phyloP scores from a whole-genome alignment of 352 stramenopile genomes.

The Thraustotheca clavata region DNA sequence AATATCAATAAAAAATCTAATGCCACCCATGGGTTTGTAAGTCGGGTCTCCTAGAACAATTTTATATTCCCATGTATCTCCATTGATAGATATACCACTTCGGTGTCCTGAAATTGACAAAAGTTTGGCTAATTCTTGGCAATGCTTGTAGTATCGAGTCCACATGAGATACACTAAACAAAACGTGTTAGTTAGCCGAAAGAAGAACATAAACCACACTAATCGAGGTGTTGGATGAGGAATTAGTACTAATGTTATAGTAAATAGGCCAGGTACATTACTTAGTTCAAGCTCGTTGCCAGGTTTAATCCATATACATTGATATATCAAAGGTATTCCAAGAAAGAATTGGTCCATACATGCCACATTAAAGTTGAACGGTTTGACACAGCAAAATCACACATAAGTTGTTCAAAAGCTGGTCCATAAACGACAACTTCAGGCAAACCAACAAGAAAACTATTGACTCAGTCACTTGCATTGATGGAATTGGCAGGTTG shows the following conservation, averaged over 20 bases:
- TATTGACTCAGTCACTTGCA: neutral
- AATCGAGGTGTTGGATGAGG: neutral
- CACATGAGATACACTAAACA: neutral
- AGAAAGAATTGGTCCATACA: constrained; percentile 1
- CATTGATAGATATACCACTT: neutral
- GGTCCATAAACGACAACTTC: neutral
- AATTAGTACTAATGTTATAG: neutral
- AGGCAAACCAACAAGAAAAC: neutral
- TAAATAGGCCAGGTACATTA: neutral
- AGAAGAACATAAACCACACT: neutral
- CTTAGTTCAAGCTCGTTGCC: neutral
- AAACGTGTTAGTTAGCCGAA: neutral
- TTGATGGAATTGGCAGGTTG: neutral
- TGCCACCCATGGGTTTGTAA: neutral
- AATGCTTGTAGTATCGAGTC: neutral
- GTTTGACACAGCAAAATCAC: neutral
- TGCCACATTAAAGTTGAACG: neutral
- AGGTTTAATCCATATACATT: neutral
- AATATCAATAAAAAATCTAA: neutral
- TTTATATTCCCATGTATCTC: neutral
- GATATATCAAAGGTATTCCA: neutral
- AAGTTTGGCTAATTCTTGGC: neutral
- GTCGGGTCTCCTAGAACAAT: neutral
- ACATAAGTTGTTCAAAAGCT: neutral
- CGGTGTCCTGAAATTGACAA: neutral